Percentiles rank a stretch among this genome's conserved stretches.
Conservation (phyloP, 1,284 basidiomycete genomes). For the Vanrija pseudolonga region DNA sequence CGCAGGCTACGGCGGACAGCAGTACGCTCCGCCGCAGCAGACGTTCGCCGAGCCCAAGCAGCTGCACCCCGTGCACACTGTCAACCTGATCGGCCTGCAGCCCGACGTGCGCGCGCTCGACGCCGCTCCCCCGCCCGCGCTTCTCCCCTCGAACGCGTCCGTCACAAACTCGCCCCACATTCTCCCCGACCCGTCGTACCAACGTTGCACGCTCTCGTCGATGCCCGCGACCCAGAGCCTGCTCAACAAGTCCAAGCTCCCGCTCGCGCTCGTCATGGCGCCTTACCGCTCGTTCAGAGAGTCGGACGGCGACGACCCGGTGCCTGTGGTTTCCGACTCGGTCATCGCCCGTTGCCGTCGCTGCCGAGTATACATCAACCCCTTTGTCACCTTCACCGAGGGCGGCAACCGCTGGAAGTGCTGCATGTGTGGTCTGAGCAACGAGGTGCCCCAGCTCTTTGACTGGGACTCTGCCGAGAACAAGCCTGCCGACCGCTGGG, state of each 20-base stretch:
- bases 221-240: slow-evolving; percentile 91
- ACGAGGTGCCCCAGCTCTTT: slow-evolving; percentile 97
- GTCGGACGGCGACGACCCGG: slow-evolving; percentile 57
- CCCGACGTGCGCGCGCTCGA: slow-evolving; percentile 82
- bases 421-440: slow-evolving; percentile 98
- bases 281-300: slow-evolving; percentile 77
- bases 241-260: slow-evolving; percentile 88
- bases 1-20: slow-evolving; percentile 12
- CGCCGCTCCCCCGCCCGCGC: slow-evolving; percentile 79
- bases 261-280: slow-evolving; percentile 83
- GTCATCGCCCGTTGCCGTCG: slow-evolving; percentile 96
- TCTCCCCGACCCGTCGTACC: slow-evolving; percentile 87
- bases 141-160: slow-evolving; percentile 75
- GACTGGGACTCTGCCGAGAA: slow-evolving; percentile 96
- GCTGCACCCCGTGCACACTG: slow-evolving; percentile 63
- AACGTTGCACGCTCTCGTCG: slow-evolving; percentile 86
- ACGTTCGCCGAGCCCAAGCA: slow-evolving; percentile 29
- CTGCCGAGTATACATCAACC: slow-evolving; percentile 98
- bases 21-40: slow-evolving; percentile 2
- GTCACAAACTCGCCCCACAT: slow-evolving; percentile 75
- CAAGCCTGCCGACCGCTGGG: slow-evolving; percentile 93
- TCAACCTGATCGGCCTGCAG: slow-evolving; percentile 83
- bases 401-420: slow-evolving; percentile 99
- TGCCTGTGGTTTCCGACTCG: slow-evolving; percentile 86
- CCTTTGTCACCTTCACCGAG: slow-evolving; percentile 97